Conservation (phyloP, 306 rosid species). For the Lathyrus sativus region DNA sequence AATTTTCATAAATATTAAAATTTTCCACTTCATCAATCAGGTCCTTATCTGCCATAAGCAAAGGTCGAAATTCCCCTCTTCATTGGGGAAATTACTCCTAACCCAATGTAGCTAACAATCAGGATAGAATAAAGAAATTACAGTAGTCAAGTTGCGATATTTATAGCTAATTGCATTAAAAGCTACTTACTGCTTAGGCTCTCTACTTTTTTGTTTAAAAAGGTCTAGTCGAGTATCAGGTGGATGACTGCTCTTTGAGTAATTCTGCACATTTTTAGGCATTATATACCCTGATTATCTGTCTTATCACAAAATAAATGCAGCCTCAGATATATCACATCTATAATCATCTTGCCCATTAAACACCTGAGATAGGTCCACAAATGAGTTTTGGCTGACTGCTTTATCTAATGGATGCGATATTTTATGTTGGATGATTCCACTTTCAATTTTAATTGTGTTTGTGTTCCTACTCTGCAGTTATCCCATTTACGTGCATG, state of each 20-base stretch:
- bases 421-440: slow-evolving; percentile 1
- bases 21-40: not conserved
- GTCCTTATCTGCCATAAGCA: not conserved
- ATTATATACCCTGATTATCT: not conserved
- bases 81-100: not conserved
- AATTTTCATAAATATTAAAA: not conserved
- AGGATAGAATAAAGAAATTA: not conserved
- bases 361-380: not conserved
- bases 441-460: slow-evolving; percentile 5
- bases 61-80: not conserved
- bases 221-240: not conserved
- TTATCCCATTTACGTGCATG: slow-evolving; percentile 26
- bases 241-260: not conserved
- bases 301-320: slow-evolving; percentile 1
- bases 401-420: slow-evolving; percentile 17
- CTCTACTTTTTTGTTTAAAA: not conserved
- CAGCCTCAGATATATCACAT: not conserved
- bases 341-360: slow-evolving; percentile 1
- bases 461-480: slow-evolving; percentile 17
- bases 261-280: slow-evolving; percentile 24
- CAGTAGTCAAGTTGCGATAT: not conserved
- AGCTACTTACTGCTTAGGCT: not conserved
- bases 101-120: not conserved
- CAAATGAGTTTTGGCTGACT: slow-evolving; percentile 2
- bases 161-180: not conserved